Evolutionary conservation across 305 asterid species (phyloP).

Genomic region (Fraxinus baroniana): DNA sequence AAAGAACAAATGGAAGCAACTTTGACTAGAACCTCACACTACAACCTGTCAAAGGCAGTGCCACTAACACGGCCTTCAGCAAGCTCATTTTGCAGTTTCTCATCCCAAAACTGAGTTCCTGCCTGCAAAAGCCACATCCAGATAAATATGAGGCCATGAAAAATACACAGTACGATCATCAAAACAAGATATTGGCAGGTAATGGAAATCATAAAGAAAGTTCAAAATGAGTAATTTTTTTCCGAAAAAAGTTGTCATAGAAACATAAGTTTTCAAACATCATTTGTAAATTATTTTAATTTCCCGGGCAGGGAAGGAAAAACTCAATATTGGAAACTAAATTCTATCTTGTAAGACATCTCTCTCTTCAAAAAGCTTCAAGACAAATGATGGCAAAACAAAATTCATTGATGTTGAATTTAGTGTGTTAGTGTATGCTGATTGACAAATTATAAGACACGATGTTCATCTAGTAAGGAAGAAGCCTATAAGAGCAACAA

Average conservation of each 20-base stretch:
- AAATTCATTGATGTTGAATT: background rate
- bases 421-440: background rate
- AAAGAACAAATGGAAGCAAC: conserved; percentile 2
- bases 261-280: background rate
- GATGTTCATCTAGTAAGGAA: background rate
- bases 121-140: conserved; percentile 55
- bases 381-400: background rate
- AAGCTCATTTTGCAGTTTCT: conserved; percentile 82
- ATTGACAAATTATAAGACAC: background rate
- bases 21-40: conserved; percentile 15
- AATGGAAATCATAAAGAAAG: conserved; percentile 3
- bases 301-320: background rate
- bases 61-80: conserved; percentile 86
- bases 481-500: background rate
- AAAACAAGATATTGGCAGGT: background rate
- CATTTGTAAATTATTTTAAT: background rate
- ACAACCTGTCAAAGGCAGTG: conserved; percentile 84
- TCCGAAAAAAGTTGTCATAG: background rate
- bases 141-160: conserved; percentile 11
- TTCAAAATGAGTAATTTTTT: conserved; percentile 9
- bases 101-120: conserved; percentile 99
- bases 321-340: background rate
- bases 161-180: conserved; percentile 6
- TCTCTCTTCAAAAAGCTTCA: background rate
- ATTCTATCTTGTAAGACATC: background rate